Percentiles rank a stretch among this genome's conserved stretches.
Evolutionary conservation across 805 yeast species (phyloP).

Genomic region (Lipomyces yamadae): DNA sequence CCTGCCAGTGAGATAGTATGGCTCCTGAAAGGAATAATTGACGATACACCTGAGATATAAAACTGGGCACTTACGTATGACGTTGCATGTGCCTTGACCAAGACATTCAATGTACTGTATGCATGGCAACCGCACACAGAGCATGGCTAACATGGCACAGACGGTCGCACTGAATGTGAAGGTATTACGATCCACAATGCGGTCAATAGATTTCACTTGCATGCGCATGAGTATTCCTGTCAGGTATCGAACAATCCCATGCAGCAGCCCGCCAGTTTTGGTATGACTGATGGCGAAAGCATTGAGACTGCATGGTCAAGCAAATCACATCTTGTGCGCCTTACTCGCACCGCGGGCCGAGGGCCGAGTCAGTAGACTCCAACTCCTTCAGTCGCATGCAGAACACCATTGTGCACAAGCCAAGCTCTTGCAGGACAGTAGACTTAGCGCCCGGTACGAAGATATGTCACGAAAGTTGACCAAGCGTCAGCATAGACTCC

Average conservation of each 20-base stretch:
- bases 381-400: too few species aligned
- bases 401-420: too few species aligned
- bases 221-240: neutral
- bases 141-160: neutral
- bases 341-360: neutral
- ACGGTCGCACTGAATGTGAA: neutral
- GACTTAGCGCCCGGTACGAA: too few species aligned
- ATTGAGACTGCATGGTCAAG: neutral
- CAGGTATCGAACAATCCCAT: neutral
- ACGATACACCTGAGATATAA: neutral
- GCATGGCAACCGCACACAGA: neutral
- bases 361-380: neutral
- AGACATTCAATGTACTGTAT: neutral
- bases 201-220: neutral
- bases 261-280: neutral
- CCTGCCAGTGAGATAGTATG: neutral
- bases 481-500: too few species aligned
- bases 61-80: neutral
- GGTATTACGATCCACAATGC: neutral
- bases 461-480: too few species aligned
- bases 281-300: neutral
- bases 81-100: neutral
- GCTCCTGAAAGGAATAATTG: neutral
- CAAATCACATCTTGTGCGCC: neutral
- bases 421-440: too few species aligned